Conservation (phyloP, 164 flowering plant genomes). For the Stephania cephalantha region DNA sequence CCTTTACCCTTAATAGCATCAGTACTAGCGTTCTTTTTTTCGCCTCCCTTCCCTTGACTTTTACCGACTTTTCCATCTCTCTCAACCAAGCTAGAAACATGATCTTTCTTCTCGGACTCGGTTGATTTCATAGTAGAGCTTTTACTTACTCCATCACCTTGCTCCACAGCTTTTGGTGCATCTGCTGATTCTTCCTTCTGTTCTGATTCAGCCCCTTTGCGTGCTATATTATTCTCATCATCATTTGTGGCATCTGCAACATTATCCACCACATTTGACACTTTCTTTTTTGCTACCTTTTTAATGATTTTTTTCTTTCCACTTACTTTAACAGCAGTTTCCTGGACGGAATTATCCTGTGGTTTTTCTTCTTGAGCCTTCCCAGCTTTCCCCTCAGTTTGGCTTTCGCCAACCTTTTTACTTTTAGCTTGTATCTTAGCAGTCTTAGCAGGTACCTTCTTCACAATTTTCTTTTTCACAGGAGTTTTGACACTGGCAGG, state of each 20-base stretch:
- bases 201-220: constrained; percentile 17
- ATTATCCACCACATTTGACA: constrained; percentile 3
- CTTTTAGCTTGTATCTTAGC: constrained; percentile 12
- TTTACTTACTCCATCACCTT: neutral
- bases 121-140: too few species aligned
- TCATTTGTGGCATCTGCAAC: constrained; percentile 5
- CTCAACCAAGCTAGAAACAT: constrained; percentile 18
- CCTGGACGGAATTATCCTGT: constrained; percentile 26
- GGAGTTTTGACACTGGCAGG: constrained; percentile 25
- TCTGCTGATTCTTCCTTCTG: constrained; percentile 19
- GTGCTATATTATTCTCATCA: constrained; percentile 21
- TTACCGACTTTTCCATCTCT: constrained; percentile 26
- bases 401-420: constrained; percentile 3
- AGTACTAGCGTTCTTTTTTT: constrained; percentile 25
- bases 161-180: constrained; percentile 23
- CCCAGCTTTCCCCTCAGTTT: constrained; percentile 28
- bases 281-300: constrained; percentile 19
- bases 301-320: constrained; percentile 62
- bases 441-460: constrained; percentile 31
- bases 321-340: constrained; percentile 32
- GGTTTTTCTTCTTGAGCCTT: constrained; percentile 27
- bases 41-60: constrained; percentile 22
- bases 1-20: constrained; percentile 28
- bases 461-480: constrained; percentile 27
- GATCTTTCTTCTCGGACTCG: constrained; percentile 7